phyloP scores from a whole-genome alignment of 179 eudicot species.

The Beta macrorhiza region DNA sequence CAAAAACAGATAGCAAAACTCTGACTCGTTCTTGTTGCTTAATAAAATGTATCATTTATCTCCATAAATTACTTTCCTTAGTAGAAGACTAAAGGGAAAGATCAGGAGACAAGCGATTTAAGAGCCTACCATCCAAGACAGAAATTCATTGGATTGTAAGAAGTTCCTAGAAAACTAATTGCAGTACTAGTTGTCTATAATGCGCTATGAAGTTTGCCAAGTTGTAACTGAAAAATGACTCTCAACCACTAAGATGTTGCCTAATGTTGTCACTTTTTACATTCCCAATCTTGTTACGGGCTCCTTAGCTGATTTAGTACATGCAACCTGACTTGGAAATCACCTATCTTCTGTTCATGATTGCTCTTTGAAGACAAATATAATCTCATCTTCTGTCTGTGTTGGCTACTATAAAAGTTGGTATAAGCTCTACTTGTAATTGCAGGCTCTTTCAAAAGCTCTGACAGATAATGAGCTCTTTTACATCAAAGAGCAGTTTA shows the following conservation, averaged over 20 bases:
- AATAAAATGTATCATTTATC: background rate
- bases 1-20: background rate
- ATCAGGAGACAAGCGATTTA: background rate
- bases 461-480: slow-evolving; percentile 68
- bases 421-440: slow-evolving; percentile 3
- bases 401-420: background rate
- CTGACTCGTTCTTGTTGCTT: background rate
- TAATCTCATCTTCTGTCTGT: background rate
- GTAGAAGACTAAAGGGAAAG: background rate
- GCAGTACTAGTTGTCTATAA: background rate
- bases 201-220: background rate
- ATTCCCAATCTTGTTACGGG: background rate
- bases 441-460: slow-evolving; percentile 94
- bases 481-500: slow-evolving; percentile 75
- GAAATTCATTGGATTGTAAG: background rate
- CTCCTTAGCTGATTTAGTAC: too few relatives aligned
- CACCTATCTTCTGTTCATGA: background rate
- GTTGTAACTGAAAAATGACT: background rate
- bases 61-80: background rate
- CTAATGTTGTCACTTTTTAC: background rate
- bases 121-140: background rate
- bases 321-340: background rate
- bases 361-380: background rate
- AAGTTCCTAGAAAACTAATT: background rate
- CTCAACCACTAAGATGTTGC: background rate